Evolutionary conservation across 306 rosid genomes (phyloP).

Genomic region (Canavalia ensiformis): DNA sequence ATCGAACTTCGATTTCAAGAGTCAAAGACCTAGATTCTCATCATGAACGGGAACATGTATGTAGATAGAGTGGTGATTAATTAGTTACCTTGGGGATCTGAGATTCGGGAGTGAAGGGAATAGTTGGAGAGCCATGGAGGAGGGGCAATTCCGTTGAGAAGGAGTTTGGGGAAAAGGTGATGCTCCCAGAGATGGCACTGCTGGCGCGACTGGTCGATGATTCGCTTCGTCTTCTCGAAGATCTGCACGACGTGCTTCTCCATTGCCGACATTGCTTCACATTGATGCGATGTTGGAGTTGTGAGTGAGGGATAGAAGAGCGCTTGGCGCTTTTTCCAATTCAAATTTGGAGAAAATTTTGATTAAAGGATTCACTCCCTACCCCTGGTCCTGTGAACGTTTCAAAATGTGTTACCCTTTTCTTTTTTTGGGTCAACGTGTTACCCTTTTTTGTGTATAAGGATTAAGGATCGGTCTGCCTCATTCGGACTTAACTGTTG

Average conservation of each 20-base stretch:
- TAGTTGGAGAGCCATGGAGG: constrained; percentile 77
- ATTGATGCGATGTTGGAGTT: constrained; percentile 49
- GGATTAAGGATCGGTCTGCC: too few relatives aligned
- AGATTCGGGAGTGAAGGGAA: constrained; percentile 50
- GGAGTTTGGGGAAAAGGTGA: constrained; percentile 77
- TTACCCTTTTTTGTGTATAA: too few relatives aligned
- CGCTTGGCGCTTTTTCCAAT: too few relatives aligned
- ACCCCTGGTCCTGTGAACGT: too few relatives aligned
- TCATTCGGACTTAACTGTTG: too few relatives aligned
- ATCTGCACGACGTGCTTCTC: constrained; percentile 82
- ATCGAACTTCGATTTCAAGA: not conserved
- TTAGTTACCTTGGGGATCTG: constrained; percentile 59
- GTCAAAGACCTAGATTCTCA: not conserved
- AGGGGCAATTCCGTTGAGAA: constrained; percentile 80
- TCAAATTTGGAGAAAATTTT: constrained; percentile 43
- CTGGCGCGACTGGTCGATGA: constrained; percentile 76
- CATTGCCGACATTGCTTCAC: constrained; percentile 58
- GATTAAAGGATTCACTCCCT: too few relatives aligned
- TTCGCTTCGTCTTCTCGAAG: constrained; percentile 74
- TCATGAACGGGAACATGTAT: not conserved
- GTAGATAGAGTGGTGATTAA: too few relatives aligned
- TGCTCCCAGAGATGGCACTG: constrained; percentile 77
- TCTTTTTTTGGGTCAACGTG: too few relatives aligned
- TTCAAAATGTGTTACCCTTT: too few relatives aligned
- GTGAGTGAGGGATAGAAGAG: too few relatives aligned